Evolutionary conservation across 768 basidiomycete species (phyloP), one percentile per base, ranked within the genome.

Genomic region (Hydnomerulius pinastri): DNA sequence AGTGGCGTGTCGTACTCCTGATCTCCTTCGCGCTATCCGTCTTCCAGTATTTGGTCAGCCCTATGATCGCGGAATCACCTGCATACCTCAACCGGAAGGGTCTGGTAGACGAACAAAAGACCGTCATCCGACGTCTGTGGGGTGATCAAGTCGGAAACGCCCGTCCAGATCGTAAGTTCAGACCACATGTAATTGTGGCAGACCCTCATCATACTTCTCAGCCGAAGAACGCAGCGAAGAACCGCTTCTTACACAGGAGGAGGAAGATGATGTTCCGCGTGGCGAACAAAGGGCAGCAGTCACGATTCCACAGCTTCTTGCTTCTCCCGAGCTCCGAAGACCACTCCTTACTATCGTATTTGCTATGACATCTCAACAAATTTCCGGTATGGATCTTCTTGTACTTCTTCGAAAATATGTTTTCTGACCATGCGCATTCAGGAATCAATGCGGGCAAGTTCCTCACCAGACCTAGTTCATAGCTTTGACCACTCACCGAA

Each of bases 341-440:
- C 85, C 90, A 4, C 74, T 92, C 25, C 63, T 80, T 15, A 85
- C 85, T 35, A 76, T 90, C 6, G 80, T 80, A 52, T 79, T 83
- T 53, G 82, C 80, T 2, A 92, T 90, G 90, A 53, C 83, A 17
- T 80, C 82, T 23, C 90, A 92, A 56, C 91, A 93, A 65, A 43
- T 91, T 25, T 92, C 90, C 45, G 89, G 89, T 83, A 63, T 7
- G 61, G 11, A 27, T 25, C 17, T 30, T 1, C 42, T 59, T 53
- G 20, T n/a, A 6, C 24, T 41, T 50, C 25, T 37, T 33, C 32
- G 2, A 8, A 39, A 6, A 13, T 15, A 32, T 36, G 18, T 18
- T 20, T 27, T 51, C 48, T 63, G 3, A 57, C 42, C 11, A 25
- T 47, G 48, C 43, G 28, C 38, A 6, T 9, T 42, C 47, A 87